Evolutionary conservation across 371 early-diverging fungal genomes (phyloP).

Genomic region (Synchytrium microbalum): DNA sequence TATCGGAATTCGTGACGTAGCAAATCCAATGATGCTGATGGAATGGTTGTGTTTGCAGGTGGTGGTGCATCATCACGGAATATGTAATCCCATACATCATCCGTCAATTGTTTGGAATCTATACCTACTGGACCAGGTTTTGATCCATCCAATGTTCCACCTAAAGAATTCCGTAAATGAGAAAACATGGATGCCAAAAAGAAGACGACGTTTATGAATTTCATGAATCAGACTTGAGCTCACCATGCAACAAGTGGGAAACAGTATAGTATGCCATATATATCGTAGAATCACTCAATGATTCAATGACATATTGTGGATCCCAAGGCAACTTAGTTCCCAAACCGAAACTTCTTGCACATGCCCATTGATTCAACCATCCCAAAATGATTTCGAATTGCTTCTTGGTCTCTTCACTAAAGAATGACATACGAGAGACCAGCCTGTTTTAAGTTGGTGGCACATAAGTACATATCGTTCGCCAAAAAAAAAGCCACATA

Average conservation of each 20-base stretch:
- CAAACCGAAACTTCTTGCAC: constrained; percentile 95
- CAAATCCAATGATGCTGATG: constrained; percentile 54
- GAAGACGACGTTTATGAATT: not conserved
- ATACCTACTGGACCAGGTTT: constrained; percentile 78
- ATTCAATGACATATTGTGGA: constrained; percentile 93
- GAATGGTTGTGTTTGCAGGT: constrained; percentile 56
- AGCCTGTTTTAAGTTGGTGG: constrained; percentile 21
- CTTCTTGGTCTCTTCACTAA: constrained; percentile 77
- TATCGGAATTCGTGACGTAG: constrained; percentile 88
- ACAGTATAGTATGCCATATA: constrained; percentile 99
- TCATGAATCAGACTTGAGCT: too few species aligned
- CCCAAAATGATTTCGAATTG: constrained; percentile 83
- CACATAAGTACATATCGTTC: not conserved
- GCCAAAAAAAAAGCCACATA: not conserved
- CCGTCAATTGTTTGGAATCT: constrained; percentile 78
- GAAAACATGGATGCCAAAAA: not conserved
- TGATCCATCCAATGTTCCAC: constrained; percentile 71
- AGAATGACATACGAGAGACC: constrained; percentile 79
- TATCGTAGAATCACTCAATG: constrained; percentile 98
- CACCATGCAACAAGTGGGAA: constrained; percentile 87
- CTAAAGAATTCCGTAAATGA: constrained; percentile 13
- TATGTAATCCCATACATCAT: constrained; percentile 94
- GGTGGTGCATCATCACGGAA: constrained; percentile 61
- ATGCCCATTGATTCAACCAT: constrained; percentile 99
- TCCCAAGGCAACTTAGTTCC: constrained; percentile 99